phyloP scores from a whole-genome alignment of 73 alveolate genomes.

The Tetrahymena malaccensis region DNA sequence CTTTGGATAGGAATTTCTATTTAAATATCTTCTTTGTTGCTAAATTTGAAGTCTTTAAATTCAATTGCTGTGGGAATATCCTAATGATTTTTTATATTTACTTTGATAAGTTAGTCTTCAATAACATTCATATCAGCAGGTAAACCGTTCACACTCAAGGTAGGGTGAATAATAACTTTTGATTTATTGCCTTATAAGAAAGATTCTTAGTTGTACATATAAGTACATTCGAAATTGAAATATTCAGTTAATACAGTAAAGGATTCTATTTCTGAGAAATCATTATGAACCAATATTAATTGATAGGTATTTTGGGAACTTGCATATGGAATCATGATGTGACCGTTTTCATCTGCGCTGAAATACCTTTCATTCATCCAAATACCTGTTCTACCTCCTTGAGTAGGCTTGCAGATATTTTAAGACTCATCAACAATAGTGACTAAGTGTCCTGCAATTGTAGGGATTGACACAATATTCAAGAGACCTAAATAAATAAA shows the following conservation, averaged over 20 bases:
- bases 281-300: slow-evolving; percentile 35
- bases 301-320: neutral
- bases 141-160: slow-evolving; percentile 20
- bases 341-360: slow-evolving; percentile 46
- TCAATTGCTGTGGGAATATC: slow-evolving; percentile 31
- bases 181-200: slow-evolving; percentile 43
- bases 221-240: slow-evolving; percentile 30
- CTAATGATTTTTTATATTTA: slow-evolving; percentile 31
- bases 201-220: slow-evolving; percentile 44
- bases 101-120: neutral
- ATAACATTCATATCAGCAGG: slow-evolving; percentile 11
- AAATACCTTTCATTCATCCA: slow-evolving; percentile 59
- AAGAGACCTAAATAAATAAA: neutral
- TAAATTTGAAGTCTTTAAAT: slow-evolving; percentile 41
- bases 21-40: slow-evolving; percentile 38
- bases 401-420: slow-evolving; percentile 37
- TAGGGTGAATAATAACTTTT: slow-evolving; percentile 40
- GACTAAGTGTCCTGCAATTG: slow-evolving; percentile 67
- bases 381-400: slow-evolving; percentile 62
- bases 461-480: neutral
- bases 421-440: slow-evolving; percentile 66
- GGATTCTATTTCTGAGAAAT: slow-evolving; percentile 18
- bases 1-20: slow-evolving; percentile 27
- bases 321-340: slow-evolving; percentile 71
- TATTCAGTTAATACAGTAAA: slow-evolving; percentile 23